Evolutionary conservation across 148 eudicot genomes (phyloP).

Genomic region (Vaccinium darrowii): DNA sequence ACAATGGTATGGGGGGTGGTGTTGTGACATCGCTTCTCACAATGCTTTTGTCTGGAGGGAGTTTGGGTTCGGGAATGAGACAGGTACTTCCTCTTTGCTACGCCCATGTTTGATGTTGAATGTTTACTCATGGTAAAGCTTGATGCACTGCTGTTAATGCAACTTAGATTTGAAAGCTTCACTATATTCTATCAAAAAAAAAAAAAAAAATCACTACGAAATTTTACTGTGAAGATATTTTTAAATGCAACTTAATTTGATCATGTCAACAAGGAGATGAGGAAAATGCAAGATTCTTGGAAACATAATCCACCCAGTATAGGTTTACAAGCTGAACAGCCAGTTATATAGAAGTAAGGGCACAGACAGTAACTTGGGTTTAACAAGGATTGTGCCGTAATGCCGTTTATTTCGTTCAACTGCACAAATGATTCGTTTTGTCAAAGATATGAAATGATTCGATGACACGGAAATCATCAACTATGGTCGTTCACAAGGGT

Average conservation of each 20-base stretch:
- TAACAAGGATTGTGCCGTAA: background rate
- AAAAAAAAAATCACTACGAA: background rate
- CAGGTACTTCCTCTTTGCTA: slow-evolving; percentile 38
- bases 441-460: background rate
- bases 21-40: slow-evolving; percentile 45
- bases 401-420: background rate
- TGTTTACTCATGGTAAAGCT: background rate
- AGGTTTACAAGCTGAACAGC: background rate
- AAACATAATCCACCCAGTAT: background rate
- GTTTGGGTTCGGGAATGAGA: slow-evolving; percentile 32
- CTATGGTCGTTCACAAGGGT: background rate
- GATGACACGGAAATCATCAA: background rate
- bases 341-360: background rate
- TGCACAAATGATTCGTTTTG: background rate
- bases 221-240: background rate
- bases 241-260: background rate
- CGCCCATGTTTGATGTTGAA: background rate
- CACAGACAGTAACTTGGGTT: background rate
- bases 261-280: background rate
- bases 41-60: slow-evolving; percentile 61
- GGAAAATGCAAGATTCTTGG: background rate
- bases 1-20: slow-evolving; percentile 33
- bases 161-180: background rate
- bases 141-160: background rate
- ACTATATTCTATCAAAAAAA: background rate